Evolutionary conservation across 352 stramenopile genomes (phyloP).

Genomic region (Pythium myriotylum): DNA sequence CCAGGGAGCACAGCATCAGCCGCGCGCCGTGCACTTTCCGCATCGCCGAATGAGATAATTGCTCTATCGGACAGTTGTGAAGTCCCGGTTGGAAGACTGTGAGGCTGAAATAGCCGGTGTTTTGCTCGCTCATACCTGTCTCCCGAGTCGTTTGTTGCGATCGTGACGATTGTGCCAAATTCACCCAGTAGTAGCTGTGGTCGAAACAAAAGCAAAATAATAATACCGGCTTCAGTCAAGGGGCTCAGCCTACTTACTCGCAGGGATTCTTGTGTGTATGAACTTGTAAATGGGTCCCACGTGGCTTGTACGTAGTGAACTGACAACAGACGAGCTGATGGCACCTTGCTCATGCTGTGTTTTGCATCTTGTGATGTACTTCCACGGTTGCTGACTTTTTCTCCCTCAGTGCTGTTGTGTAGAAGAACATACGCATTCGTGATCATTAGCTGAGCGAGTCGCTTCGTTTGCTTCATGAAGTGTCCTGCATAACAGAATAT

Average conservation of each 20-base stretch:
- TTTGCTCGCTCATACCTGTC: slow-evolving; percentile 14
- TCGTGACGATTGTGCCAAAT: slow-evolving; percentile 15
- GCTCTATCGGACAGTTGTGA: slow-evolving; percentile 4
- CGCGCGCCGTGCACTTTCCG: slow-evolving; percentile 24
- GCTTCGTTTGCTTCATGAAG: slow-evolving; percentile 39
- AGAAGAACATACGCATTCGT: slow-evolving; percentile 43
- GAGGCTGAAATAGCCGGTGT: not conserved
- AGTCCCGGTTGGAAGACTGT: not conserved
- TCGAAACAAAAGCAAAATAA: not conserved
- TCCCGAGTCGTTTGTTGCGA: slow-evolving; percentile 23
- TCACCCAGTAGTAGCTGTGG: slow-evolving; percentile 6
- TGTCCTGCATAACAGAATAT: too few species aligned
- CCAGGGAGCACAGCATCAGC: slow-evolving; percentile 21
- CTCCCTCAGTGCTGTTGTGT: slow-evolving; percentile 29
- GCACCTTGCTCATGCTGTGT: not conserved
- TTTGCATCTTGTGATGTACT: not conserved
- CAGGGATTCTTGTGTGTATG: slow-evolving; percentile 30
- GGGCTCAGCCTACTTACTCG: slow-evolving; percentile 22
- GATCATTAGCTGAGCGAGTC: slow-evolving; percentile 53
- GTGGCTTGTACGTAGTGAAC: slow-evolving; percentile 42
- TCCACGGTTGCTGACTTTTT: not conserved
- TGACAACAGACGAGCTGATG: not conserved
- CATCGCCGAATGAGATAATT: slow-evolving; percentile 33
- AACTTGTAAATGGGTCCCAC: slow-evolving; percentile 30
- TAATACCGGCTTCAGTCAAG: not conserved